A percentile compares a stretch with the other conserved stretches of the same genome.
Evolutionary conservation across 208 protist species (phyloP).

Genomic region (Acanthamoeba triangularis): DNA sequence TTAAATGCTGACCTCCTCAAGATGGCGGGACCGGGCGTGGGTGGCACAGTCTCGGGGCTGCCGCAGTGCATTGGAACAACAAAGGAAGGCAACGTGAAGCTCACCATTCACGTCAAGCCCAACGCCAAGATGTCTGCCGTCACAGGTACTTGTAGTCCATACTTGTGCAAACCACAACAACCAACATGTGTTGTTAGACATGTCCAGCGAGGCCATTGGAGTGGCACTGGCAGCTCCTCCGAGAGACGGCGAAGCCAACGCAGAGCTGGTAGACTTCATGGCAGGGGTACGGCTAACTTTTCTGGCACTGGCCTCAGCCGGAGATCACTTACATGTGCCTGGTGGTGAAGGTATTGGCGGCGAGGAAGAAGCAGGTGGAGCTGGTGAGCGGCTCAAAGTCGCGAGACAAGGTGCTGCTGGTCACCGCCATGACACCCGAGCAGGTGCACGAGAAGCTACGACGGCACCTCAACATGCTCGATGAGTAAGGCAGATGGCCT

Average conservation of each 20-base stretch:
- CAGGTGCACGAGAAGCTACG: constrained; percentile 22
- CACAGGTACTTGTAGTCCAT: background rate
- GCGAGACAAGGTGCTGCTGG: constrained; percentile 46
- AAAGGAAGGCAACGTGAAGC: constrained; percentile 32
- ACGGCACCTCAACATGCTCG: background rate
- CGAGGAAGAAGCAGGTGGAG: constrained; percentile 63
- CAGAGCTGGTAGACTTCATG: constrained; percentile 59
- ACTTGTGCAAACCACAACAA: background rate
- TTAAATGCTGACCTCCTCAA: background rate
- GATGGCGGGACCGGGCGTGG: background rate
- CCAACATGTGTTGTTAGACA: background rate
- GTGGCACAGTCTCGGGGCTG: background rate
- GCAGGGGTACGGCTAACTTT: background rate
- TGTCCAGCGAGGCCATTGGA: constrained; percentile 24
- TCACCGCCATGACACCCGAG: constrained; percentile 39
- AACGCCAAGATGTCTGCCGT: constrained; percentile 65
- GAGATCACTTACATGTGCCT: background rate
- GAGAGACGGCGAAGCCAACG: constrained; percentile 60
- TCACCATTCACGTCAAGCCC: constrained; percentile 51
- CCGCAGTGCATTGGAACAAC: background rate
- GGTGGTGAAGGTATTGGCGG: constrained; percentile 1
- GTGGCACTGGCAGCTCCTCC: constrained; percentile 53
- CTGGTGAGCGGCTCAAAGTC: constrained; percentile 53
- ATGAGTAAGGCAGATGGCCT: background rate
- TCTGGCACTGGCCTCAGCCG: background rate